phyloP scores from a whole-genome alignment of 139 green algal species.

The Picocystis salinarum region DNA sequence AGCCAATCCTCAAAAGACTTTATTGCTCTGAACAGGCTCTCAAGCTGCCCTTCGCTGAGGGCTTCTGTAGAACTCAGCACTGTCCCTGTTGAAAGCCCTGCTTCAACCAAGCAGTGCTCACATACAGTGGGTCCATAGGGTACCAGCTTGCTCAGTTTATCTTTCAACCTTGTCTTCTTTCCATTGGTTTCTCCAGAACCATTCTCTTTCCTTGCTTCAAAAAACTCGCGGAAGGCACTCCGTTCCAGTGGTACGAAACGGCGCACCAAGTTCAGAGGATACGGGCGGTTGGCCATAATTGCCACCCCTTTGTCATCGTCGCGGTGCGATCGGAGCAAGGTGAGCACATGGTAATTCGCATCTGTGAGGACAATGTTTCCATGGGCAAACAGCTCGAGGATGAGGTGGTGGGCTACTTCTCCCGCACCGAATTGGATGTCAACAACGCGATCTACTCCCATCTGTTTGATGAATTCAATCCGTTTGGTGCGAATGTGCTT shows the following conservation, averaged over 20 bases:
- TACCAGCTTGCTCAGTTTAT: constrained; percentile 7
- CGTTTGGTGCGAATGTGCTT: constrained; percentile 82
- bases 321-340: constrained; percentile 72
- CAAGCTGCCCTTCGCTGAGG: constrained; percentile 3
- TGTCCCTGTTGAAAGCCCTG: no score
- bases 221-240: background rate
- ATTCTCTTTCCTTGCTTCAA: background rate
- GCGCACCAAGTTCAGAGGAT: constrained; percentile 37
- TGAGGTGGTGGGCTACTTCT: constrained; percentile 59
- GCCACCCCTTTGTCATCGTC: constrained; percentile 68
- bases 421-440: constrained; percentile 80
- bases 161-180: constrained; percentile 1
- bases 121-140: constrained; percentile 57
- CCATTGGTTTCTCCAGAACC: no score
- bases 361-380: constrained; percentile 92
- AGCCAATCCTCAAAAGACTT: constrained; percentile 28
- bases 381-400: constrained; percentile 91
- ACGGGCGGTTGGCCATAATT: constrained; percentile 48
- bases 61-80: background rate
- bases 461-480: constrained; percentile 68
- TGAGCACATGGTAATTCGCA: constrained; percentile 67
- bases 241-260: background rate
- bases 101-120: constrained; percentile 55
- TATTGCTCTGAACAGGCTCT: constrained; percentile 16
- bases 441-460: constrained; percentile 83